Conservation (phyloP, 2,329 filamentous ascomycete species). For the Lachnellula arida region DNA sequence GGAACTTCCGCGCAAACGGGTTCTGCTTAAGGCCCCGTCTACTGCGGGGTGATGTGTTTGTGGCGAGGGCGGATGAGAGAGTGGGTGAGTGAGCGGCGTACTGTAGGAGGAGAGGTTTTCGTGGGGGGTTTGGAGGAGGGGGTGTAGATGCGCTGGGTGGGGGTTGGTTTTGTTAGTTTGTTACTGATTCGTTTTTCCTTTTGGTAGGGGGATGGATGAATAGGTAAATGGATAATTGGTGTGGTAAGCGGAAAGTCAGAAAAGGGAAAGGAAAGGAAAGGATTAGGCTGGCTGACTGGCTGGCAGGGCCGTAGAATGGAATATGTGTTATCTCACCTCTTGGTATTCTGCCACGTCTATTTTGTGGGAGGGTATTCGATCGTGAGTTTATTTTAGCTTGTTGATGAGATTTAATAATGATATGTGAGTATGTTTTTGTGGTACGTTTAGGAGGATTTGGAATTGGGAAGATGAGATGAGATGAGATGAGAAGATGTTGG, state of each 20-base stretch:
- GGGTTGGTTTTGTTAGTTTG: no score
- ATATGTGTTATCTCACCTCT: conserved; percentile 8
- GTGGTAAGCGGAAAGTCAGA: no score
- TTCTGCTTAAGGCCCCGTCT: conserved; percentile 57
- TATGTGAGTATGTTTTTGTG: background rate
- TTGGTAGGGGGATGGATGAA: no score
- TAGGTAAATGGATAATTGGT: background rate
- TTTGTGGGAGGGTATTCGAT: background rate
- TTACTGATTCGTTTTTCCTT: background rate
- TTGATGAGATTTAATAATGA: background rate
- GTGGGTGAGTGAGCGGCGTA: no score
- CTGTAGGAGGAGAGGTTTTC: conserved; percentile 60
- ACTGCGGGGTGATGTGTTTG: conserved; percentile 53
- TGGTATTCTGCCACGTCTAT: conserved; percentile 26
- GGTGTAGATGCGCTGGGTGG: conserved; percentile 42
- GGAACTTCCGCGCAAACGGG: conserved; percentile 59
- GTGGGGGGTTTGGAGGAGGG: conserved; percentile 54
- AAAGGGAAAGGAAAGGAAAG: no score
- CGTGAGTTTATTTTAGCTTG: background rate
- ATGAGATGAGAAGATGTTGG: background rate
- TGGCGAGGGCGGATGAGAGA: conserved; percentile 47
- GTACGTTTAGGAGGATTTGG: background rate
- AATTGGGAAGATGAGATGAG: background rate
- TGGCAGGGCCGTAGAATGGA: no score
- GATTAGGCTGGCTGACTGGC: no score